phyloP scores from a whole-genome alignment of 1,284 basidiomycete species.

The Rhizoctonia solani region DNA sequence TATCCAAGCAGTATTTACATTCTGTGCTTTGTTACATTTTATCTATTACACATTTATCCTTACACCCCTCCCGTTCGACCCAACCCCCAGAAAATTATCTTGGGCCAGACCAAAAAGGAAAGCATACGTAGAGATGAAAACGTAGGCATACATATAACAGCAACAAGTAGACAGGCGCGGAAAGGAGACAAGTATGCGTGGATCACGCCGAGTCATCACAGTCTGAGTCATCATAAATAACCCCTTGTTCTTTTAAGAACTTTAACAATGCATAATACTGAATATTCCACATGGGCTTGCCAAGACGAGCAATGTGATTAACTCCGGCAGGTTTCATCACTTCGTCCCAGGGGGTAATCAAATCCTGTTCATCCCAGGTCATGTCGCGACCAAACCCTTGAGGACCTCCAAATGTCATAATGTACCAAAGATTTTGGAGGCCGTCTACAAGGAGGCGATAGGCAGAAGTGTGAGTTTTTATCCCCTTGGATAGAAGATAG shows the following conservation, averaged over 20 bases:
- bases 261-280: not conserved
- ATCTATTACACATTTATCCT: no score
- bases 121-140: no score
- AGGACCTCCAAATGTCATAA: not conserved
- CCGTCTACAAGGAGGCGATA: not conserved
- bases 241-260: not conserved
- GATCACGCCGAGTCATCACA: no score
- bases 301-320: not conserved
- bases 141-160: no score
- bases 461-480: not conserved
- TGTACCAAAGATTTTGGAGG: not conserved
- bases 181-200: no score
- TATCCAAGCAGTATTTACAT: no score
- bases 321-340: constrained; percentile 23
- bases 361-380: constrained; percentile 8
- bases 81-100: no score
- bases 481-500: constrained; percentile 43
- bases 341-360: constrained; percentile 1
- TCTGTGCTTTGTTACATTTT: no score
- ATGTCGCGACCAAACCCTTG: not conserved
- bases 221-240: no score
- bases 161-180: no score
- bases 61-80: no score
- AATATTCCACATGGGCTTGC: constrained; percentile 12
- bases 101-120: no score